These are phyloP conservation scores for Dendrobium officinale DNA, from an alignment of 106 monocot genomes.

Conservation along the genomic window DNA sequence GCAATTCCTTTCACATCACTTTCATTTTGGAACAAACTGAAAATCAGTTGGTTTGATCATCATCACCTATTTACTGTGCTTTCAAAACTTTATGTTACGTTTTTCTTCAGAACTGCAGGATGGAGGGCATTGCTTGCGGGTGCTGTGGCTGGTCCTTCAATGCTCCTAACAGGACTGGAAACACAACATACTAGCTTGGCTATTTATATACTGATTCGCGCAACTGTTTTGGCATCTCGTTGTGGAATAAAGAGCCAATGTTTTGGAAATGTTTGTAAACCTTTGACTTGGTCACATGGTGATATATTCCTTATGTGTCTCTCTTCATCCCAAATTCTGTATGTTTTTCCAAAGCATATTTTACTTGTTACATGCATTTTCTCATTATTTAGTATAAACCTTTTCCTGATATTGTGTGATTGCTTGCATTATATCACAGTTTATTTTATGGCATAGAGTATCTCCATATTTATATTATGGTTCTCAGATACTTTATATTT, in stretches of 20 bases:
- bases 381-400: neutral
- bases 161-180: slow-evolving; percentile 84
- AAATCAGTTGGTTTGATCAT: neutral
- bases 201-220: slow-evolving; percentile 87
- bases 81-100: slow-evolving; percentile 4
- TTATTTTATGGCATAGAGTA: neutral
- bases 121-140: slow-evolving; percentile 94
- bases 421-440: neutral
- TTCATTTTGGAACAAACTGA: neutral
- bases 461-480: neutral
- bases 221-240: slow-evolving; percentile 87
- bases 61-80: neutral
- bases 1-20: too few relatives aligned
- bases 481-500: neutral
- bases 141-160: slow-evolving; percentile 81
- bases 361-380: neutral
- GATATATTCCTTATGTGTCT: slow-evolving; percentile 98
- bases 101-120: slow-evolving; percentile 65
- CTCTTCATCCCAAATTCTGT: slow-evolving; percentile 95
- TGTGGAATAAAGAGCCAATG: slow-evolving; percentile 95
- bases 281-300: slow-evolving; percentile 86
- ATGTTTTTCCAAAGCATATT: slow-evolving; percentile 29
- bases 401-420: neutral
- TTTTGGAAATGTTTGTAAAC: slow-evolving; percentile 85
- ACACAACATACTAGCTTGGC: slow-evolving; percentile 90